Evolutionary conservation across 305 asterid genomes (phyloP).

Genomic region (Fraxinus sp.): DNA sequence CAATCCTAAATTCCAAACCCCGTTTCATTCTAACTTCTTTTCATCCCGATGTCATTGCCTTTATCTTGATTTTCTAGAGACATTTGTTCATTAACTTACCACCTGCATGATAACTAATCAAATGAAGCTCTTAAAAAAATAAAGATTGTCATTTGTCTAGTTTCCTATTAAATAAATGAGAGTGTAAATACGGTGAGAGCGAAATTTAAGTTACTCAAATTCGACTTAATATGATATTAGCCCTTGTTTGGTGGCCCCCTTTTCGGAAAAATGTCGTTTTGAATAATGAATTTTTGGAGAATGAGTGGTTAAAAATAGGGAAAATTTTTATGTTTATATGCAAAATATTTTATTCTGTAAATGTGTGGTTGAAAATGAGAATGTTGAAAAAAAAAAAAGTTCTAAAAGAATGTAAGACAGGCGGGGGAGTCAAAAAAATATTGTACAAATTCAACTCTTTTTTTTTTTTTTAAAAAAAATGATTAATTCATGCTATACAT

Average conservation of each 20-base stretch:
- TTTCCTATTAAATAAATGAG: not conserved
- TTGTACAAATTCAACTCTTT: not conserved
- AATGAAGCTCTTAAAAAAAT: not conserved
- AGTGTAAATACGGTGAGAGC: not conserved
- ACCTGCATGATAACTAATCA: not conserved
- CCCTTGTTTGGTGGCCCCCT: no score
- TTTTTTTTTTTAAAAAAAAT: not conserved
- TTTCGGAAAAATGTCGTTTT: no score
- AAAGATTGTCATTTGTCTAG: not conserved
- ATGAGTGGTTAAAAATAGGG: no score
- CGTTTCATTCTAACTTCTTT: not conserved
- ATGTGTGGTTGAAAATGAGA: no score
- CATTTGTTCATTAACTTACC: not conserved
- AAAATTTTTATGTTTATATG: no score
- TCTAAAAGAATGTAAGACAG: no score
- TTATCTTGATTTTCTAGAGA: not conserved
- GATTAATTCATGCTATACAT: not conserved
- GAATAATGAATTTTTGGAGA: no score
- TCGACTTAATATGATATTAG: not conserved
- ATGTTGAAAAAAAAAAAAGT: no score
- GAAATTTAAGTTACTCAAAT: not conserved
- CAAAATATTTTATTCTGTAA: no score
- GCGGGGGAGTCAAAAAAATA: not conserved
- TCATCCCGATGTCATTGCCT: not conserved
- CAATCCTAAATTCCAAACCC: not conserved